These are phyloP conservation scores for Penicillium verrucosum DNA, from an alignment of 2,329 filamentous ascomycete species.

Conservation along the genomic window DNA sequence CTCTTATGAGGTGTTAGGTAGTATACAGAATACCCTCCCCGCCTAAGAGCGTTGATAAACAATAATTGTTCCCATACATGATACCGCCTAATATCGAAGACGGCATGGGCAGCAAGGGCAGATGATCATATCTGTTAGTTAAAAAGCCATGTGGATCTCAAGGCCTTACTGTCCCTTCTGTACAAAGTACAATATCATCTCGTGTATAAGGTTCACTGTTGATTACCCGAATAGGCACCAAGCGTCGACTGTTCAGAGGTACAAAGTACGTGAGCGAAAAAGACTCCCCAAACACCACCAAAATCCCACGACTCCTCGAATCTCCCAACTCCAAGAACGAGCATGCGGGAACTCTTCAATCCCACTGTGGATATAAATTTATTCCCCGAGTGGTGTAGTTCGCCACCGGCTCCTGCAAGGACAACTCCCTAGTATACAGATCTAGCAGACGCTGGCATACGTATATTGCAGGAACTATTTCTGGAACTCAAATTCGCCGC, in stretches of 20 bases:
- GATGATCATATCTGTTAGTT: background rate
- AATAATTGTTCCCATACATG: slow-evolving; percentile 19
- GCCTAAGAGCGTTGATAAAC: background rate
- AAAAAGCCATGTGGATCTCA: slow-evolving; percentile 4
- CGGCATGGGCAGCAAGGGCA: slow-evolving; percentile 14
- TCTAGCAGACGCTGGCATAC: slow-evolving; percentile 13
- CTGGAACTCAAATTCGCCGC: slow-evolving; percentile 26
- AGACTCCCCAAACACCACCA: background rate
- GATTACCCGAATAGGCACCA: background rate
- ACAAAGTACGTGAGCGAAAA: slow-evolving; percentile 5
- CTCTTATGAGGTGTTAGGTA: background rate
- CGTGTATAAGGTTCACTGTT: background rate
- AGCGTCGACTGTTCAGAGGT: background rate
- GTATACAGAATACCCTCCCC: background rate
- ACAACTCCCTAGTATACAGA: slow-evolving; percentile 13
- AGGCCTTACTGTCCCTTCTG: no score
- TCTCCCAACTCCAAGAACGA: background rate
- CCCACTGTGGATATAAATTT: background rate
- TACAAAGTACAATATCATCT: background rate
- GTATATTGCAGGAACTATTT: slow-evolving; percentile 4
- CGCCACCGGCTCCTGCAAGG: slow-evolving; percentile 21
- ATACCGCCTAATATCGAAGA: slow-evolving; percentile 5
- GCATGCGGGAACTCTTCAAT: background rate
- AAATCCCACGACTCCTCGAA: background rate
- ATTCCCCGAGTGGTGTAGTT: slow-evolving; percentile 21